A percentile compares a stretch with the other conserved stretches of the same genome.
These are phyloP conservation scores for Coprinopsis marcescibilis DNA, from an alignment of 768 basidiomycete genomes.

Conservation along the genomic window DNA sequence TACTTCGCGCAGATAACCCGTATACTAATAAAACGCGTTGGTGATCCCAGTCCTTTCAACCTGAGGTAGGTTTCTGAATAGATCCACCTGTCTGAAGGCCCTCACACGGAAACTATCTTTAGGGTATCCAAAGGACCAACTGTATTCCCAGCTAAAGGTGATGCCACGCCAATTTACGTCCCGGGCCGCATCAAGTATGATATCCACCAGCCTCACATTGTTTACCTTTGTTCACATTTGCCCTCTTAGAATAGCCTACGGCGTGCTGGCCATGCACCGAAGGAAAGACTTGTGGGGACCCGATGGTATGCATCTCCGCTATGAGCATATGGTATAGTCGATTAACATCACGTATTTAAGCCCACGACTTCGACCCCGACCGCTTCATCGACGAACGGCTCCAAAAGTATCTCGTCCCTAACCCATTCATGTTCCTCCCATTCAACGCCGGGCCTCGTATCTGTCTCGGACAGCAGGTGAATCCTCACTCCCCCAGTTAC, in stretches of 20 bases:
- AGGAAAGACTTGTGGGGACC: slow-evolving; percentile 48
- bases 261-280: slow-evolving; percentile 43
- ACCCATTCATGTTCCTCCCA: slow-evolving; percentile 36
- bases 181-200: slow-evolving; percentile 7
- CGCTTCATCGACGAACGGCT: slow-evolving; percentile 50
- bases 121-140: not conserved
- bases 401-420: slow-evolving; percentile 37
- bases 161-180: slow-evolving; percentile 4
- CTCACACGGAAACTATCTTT: not conserved
- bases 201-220: not conserved
- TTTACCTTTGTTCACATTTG: not conserved
- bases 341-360: slow-evolving; percentile 17
- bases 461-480: slow-evolving; percentile 36
- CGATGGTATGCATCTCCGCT: slow-evolving; percentile 38
- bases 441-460: slow-evolving; percentile 36
- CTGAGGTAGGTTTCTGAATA: not conserved
- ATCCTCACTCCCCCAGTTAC: not conserved
- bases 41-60: slow-evolving; percentile 1
- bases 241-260: slow-evolving; percentile 21
- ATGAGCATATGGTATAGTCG: not conserved
- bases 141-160: not conserved
- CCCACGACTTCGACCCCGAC: slow-evolving; percentile 47
- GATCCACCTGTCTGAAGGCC: not conserved
- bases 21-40: no score
- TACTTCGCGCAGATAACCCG: not conserved